phyloP scores from a whole-genome alignment of 2,329 filamentous ascomycete species.

The Zymoseptoria tritici region DNA sequence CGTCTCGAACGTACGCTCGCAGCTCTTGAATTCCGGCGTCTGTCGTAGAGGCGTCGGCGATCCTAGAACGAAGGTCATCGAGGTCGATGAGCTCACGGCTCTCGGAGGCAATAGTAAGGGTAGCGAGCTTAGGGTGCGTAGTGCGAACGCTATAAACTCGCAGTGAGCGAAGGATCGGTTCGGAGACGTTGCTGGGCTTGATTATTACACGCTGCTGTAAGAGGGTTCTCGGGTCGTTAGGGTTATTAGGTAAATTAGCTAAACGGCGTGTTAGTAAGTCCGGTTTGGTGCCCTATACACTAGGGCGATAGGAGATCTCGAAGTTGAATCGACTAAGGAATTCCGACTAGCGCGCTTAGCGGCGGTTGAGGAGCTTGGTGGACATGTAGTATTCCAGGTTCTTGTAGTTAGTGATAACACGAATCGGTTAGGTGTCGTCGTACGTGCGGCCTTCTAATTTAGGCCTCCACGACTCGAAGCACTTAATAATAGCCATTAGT shows the following conservation, averaged over 20 bases:
- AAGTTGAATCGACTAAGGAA: conserved; percentile 22
- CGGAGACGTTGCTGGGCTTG: neutral
- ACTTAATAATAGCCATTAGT: conserved; percentile 28
- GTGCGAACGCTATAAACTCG: too few relatives aligned
- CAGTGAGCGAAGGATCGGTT: neutral
- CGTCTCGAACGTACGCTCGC: too few relatives aligned
- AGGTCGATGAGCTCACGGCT: neutral
- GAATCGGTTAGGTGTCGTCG: neutral
- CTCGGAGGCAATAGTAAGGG: neutral
- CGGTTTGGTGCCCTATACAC: conserved; percentile 13
- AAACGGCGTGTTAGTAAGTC: conserved; percentile 12
- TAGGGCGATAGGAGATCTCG: conserved; percentile 20
- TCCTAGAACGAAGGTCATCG: too few relatives aligned
- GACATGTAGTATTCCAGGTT: conserved; percentile 27
- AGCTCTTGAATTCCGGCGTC: too few relatives aligned
- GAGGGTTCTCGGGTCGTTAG: neutral
- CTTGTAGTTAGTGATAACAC: conserved; percentile 26
- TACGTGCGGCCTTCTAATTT: conserved; percentile 21
- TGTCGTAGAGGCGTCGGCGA: too few relatives aligned
- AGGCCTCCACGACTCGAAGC: conserved; percentile 22
- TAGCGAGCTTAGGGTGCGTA: too few relatives aligned
- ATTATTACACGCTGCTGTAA: neutral
- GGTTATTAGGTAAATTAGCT: neutral
- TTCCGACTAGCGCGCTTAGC: conserved; percentile 24
- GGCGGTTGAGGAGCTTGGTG: conserved; percentile 24